These are phyloP conservation scores for Scenedesmus sp. DNA, from an alignment of 163 green algal genomes.

Conservation along the genomic window DNA sequence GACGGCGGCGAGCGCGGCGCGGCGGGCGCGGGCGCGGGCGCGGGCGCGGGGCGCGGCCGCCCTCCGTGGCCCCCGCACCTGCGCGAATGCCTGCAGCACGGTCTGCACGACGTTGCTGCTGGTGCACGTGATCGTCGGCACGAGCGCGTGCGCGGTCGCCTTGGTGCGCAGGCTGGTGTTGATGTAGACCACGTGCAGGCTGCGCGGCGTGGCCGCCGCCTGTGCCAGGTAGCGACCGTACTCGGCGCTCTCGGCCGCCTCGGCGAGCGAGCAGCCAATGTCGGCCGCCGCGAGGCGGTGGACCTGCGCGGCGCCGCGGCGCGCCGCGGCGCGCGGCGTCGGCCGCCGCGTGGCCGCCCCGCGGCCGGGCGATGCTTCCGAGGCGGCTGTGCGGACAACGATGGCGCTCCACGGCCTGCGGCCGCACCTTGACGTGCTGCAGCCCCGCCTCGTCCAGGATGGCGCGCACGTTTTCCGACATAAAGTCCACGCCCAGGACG, in stretches of 20 bases:
- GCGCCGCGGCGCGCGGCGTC: too few relatives aligned
- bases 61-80: too few relatives aligned
- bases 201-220: conserved; percentile 44
- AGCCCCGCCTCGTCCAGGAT: conserved; percentile 93
- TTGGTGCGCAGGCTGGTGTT: conserved; percentile 98
- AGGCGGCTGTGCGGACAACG: neutral
- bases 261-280: conserved; percentile 97
- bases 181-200: conserved; percentile 96
- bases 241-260: conserved; percentile 83
- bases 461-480: conserved; percentile 97
- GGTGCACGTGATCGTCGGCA: conserved; percentile 99
- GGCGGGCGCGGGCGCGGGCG: neutral
- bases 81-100: conserved; percentile 86
- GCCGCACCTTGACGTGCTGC: conserved; percentile 62
- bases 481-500: conserved; percentile 99
- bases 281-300: conserved; percentile 86
- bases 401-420: neutral
- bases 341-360: too few relatives aligned
- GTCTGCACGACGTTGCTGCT: conserved; percentile 98
- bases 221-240: conserved; percentile 78
- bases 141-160: conserved; percentile 79
- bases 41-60: too few relatives aligned
- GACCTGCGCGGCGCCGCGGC: conserved; percentile 66
- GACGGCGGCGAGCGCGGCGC: too few relatives aligned
- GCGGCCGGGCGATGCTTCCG: too few relatives aligned